A percentile compares a stretch with the other conserved stretches of the same genome.
These are phyloP conservation scores for Rhododendron williamsianum DNA, from an alignment of 148 eudicot species.

Conservation along the genomic window DNA sequence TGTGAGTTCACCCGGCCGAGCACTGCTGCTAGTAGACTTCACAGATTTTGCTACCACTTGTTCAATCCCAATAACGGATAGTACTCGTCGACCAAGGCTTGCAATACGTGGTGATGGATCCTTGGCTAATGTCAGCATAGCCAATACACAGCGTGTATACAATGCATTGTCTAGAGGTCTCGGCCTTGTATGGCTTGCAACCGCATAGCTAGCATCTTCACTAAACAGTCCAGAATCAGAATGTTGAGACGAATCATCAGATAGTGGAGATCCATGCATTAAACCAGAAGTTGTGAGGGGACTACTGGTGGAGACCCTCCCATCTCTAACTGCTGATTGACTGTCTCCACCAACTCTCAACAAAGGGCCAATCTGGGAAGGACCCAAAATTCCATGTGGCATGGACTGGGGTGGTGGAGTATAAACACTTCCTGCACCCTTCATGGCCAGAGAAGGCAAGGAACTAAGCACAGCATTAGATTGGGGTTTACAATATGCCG, in stretches of 20 bases:
- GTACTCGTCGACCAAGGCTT: conserved; percentile 69
- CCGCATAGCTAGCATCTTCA: conserved; percentile 56
- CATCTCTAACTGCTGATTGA: conserved; percentile 56
- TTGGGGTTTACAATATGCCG: conserved; percentile 75
- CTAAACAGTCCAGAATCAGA: conserved; percentile 74
- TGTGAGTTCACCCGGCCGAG: conserved; percentile 50
- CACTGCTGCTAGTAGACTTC: conserved; percentile 42
- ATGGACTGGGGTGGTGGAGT: conserved; percentile 52
- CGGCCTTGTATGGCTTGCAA: conserved; percentile 54
- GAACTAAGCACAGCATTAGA: conserved; percentile 59
- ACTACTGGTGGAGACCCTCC: conserved; percentile 76
- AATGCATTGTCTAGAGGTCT: conserved; percentile 60
- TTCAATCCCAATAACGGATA: conserved; percentile 80
- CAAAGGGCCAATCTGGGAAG: conserved; percentile 67
- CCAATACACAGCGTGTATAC: conserved; percentile 64
- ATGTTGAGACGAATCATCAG: conserved; percentile 89
- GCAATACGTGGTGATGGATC: conserved; percentile 92
- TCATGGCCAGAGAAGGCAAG: conserved; percentile 54
- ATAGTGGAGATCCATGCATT: conserved; percentile 87
- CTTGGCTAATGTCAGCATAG: conserved; percentile 82
- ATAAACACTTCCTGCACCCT: conserved; percentile 60
- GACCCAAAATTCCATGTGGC: conserved; percentile 50
- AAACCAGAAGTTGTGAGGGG: conserved; percentile 72
- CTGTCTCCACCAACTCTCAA: conserved; percentile 59
- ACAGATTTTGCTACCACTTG: conserved; percentile 69